These are phyloP conservation scores for Tricholoma bakamatsutake DNA, from an alignment of 768 basidiomycete species.

Conservation along the genomic window DNA sequence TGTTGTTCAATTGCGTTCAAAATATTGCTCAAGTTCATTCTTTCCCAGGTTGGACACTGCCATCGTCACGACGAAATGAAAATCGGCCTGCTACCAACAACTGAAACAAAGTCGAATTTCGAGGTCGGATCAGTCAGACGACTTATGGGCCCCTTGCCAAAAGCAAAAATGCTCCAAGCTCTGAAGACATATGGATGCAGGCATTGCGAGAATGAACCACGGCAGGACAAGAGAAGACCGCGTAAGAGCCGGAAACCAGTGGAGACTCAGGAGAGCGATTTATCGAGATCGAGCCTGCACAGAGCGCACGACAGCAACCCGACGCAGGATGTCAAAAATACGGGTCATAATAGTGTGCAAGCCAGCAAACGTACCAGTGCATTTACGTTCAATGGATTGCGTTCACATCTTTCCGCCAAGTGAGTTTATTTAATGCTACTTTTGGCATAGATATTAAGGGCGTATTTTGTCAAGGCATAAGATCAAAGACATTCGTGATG, in stretches of 20 bases:
- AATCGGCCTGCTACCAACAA: constrained; percentile 26
- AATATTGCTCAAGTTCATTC: background rate
- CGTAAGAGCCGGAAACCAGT: background rate
- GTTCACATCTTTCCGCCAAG: constrained; percentile 45
- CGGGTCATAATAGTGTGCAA: background rate
- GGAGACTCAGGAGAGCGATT: background rate
- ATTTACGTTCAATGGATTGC: constrained; percentile 46
- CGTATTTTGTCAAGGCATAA: constrained; percentile 37
- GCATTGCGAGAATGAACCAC: constrained; percentile 31
- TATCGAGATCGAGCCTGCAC: background rate
- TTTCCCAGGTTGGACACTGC: constrained; percentile 50
- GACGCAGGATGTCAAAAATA: background rate
- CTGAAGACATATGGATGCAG: constrained; percentile 44
- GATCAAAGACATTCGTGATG: constrained; percentile 41
- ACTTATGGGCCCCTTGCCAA: constrained; percentile 8
- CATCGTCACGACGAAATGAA: constrained; percentile 56
- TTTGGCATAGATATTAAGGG: constrained; percentile 4
- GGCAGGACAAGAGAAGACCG: background rate
- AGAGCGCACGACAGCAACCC: background rate
- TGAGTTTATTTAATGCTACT: background rate
- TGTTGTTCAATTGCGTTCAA: constrained; percentile 12
- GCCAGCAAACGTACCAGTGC: background rate
- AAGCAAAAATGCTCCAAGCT: constrained; percentile 25
- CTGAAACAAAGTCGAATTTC: constrained; percentile 10
- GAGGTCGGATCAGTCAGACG: background rate